Percentiles rank a stretch among this genome's conserved stretches.
These are phyloP conservation scores for Monosporozyma servazzii DNA, from an alignment of 805 yeast species.

Conservation along the genomic window DNA sequence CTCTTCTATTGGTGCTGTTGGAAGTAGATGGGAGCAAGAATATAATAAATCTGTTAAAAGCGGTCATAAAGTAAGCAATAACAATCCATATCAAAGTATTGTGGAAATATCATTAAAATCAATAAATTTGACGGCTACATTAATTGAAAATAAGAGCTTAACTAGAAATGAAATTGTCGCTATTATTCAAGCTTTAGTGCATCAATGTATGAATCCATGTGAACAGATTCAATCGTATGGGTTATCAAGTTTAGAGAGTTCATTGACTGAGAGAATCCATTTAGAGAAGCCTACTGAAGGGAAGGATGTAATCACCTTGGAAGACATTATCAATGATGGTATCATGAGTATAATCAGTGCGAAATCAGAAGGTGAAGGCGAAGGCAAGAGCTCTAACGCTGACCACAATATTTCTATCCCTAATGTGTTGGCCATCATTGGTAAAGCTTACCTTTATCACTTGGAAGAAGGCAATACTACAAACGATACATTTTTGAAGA, in stretches of 20 bases:
- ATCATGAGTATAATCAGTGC: slow-evolving; percentile 46
- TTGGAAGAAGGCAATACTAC: slow-evolving; percentile 31
- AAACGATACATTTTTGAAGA: slow-evolving; percentile 32
- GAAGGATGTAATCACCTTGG: slow-evolving; percentile 33
- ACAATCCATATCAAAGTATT: slow-evolving; percentile 44
- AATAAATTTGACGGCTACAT: slow-evolving; percentile 47
- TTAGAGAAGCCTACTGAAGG: slow-evolving; percentile 27
- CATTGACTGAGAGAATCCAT: slow-evolving; percentile 30
- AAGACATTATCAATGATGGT: slow-evolving; percentile 60
- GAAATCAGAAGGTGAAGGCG: slow-evolving; percentile 21
- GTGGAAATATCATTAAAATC: slow-evolving; percentile 54
- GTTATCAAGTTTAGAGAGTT: slow-evolving; percentile 44
- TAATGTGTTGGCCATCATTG: slow-evolving; percentile 56
- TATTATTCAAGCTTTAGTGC: slow-evolving; percentile 72
- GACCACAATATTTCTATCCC: slow-evolving; percentile 39
- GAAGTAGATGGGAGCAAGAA: slow-evolving; percentile 67
- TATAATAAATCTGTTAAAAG: slow-evolving; percentile 36
- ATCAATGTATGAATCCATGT: slow-evolving; percentile 85
- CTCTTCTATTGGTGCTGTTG: slow-evolving; percentile 72
- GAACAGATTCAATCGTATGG: slow-evolving; percentile 65
- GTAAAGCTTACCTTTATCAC: slow-evolving; percentile 53
- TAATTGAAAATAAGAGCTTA: slow-evolving; percentile 32
- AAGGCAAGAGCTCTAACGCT: neutral
- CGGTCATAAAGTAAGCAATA: slow-evolving; percentile 36
- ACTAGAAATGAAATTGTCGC: slow-evolving; percentile 38